Evolutionary conservation across 2,329 filamentous ascomycete species (phyloP).

Genomic region (Ilyonectria robusta): DNA sequence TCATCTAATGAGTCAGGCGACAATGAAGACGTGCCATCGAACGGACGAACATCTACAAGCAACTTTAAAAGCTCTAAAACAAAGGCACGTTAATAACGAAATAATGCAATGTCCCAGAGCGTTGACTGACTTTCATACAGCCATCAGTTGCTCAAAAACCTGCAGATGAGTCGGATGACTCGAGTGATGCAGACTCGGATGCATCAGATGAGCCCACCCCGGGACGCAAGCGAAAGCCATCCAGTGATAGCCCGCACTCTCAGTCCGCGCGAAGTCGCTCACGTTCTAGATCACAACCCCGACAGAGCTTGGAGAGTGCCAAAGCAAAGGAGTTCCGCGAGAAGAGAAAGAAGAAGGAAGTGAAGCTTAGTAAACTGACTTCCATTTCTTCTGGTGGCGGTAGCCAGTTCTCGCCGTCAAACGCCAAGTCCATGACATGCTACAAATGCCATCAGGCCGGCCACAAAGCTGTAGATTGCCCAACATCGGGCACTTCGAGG

Average conservation of each 20-base stretch:
- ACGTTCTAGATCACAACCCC: constrained; percentile 51
- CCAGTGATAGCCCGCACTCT: constrained; percentile 40
- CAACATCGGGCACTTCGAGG: constrained; percentile 48
- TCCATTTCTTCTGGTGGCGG: constrained; percentile 69
- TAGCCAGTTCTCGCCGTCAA: constrained; percentile 41
- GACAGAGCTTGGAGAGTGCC: constrained; percentile 44
- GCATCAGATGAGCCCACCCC: constrained; percentile 42
- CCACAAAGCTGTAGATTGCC: constrained; percentile 72
- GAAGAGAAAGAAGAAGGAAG: constrained; percentile 74
- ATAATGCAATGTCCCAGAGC: neutral
- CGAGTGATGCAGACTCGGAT: constrained; percentile 47
- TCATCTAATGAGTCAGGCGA: constrained; percentile 53
- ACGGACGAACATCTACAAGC: constrained; percentile 56
- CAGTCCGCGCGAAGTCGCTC: constrained; percentile 47
- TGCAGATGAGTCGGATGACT: constrained; percentile 43
- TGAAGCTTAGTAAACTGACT: constrained; percentile 74
- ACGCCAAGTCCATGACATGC: constrained; percentile 60
- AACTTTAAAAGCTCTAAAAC: constrained; percentile 46
- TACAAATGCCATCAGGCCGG: constrained; percentile 73
- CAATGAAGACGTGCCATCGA: constrained; percentile 52
- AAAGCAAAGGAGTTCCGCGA: constrained; percentile 67
- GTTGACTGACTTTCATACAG: constrained; percentile 35
- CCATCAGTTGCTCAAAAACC: constrained; percentile 33
- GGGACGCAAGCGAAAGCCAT: constrained; percentile 48
- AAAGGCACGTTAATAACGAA: constrained; percentile 46